Conservation (phyloP, 208 protist genomes). For the Trypanosoma avium region DNA sequence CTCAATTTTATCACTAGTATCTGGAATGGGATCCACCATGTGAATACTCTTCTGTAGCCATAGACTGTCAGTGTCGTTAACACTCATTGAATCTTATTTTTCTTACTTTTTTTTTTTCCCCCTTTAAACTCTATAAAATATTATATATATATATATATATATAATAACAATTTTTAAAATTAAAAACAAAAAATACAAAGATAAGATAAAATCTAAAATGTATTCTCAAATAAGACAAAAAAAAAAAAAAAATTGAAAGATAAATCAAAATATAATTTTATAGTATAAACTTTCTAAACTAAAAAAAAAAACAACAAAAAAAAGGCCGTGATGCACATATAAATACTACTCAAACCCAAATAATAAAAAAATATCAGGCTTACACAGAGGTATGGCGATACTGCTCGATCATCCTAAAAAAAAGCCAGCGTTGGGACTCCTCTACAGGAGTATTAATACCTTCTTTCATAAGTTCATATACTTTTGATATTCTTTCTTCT, state of each 20-base stretch:
- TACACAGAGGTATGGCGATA: constrained; percentile 4
- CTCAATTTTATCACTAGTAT: neutral
- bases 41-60: constrained; percentile 88
- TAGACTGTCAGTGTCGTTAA: constrained; percentile 53
- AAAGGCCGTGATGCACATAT: constrained; percentile 2
- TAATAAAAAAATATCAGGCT: neutral
- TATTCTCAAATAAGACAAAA: constrained; percentile 4
- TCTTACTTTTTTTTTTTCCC: too few species aligned
- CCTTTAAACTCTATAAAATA: too few species aligned
- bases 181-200: neutral
- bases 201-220: neutral
- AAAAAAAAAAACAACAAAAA: neutral
- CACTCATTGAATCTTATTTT: constrained; percentile 19
- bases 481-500: constrained; percentile 28
- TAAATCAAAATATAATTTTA: neutral
- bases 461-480: constrained; percentile 27
- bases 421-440: constrained; percentile 24
- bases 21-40: constrained; percentile 66
- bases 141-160: too few species aligned
- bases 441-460: constrained; percentile 26
- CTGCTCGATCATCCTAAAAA: constrained; percentile 26
- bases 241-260: constrained; percentile 15
- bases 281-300: neutral
- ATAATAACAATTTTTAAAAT: neutral
- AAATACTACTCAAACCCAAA: neutral